Evolutionary conservation across 169 alveolate species (phyloP), one percentile per base, ranked within the genome.

Genomic region (Nephromyces sp.): DNA sequence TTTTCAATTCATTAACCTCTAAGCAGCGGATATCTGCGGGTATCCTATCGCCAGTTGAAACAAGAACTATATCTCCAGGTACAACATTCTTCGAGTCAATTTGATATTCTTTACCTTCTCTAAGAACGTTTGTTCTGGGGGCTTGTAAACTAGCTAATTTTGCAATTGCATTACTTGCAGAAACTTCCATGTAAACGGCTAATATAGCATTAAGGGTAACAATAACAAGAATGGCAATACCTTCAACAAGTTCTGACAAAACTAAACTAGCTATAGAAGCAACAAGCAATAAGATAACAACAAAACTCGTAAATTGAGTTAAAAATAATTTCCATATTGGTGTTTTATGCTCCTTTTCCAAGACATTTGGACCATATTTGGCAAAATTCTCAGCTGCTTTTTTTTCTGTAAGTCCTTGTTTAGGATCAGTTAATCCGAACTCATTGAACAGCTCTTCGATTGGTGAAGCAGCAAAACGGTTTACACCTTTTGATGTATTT

Each of bases 1-100:
- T 89, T 74, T 90, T 88, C 64, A 95, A 81, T 76, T 94, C 98
- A 29, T 75, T 85, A 6, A 88, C 88, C 68, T 93, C 97, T 5
- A 91, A 69, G 52, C 94, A 62, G 52, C 97, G 86, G 73, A 91
- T 79, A 83, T 95, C 98, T 1, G 98, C 98, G 6, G 97, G 93
- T 8, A 94, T 92, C 22, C 88, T 88, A 73, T 93, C 97, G 4
- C 98, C 98, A 0, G 92, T 89, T 43, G 79, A 83, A 51, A 95
- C 83, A 21, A 89, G 65, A 27, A 95, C 94, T 30, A 94, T 77
- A 78, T 93, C 98, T 3, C 97, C 98, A 24, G 92, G 96, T 1
- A 96, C 97, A 53, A 93, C 90, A 32, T 88, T 92, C 63, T 81
- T 80, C 22, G 97, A 92, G 31, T 91, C 90, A 33, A 92, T 79